A percentile compares a stretch with the other conserved stretches of the same genome.
Conservation (phyloP, 257 asterid genomes). For the Solanum bukasovii region DNA sequence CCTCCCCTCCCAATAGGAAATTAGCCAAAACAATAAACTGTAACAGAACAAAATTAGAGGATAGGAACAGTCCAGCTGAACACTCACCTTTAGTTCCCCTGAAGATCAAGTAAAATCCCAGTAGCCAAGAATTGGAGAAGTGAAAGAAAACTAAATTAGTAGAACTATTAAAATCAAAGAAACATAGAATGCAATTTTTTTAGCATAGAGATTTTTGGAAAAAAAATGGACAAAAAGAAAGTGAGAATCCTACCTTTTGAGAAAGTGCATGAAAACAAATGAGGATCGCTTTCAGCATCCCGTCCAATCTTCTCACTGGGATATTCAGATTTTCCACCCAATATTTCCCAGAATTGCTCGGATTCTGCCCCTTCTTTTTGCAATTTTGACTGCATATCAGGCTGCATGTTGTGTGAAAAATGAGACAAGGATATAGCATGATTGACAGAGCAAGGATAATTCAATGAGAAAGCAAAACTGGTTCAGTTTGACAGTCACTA, state of each 20-base stretch:
- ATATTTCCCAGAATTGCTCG: constrained; percentile 93
- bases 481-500: background rate
- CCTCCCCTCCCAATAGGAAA: background rate
- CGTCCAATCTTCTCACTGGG: constrained; percentile 81
- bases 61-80: constrained; percentile 3
- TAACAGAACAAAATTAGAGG: background rate
- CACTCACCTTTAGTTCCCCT: constrained; percentile 81
- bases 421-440: background rate
- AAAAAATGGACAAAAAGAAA: background rate
- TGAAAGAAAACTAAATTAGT: constrained; percentile 28
- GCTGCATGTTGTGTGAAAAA: constrained; percentile 40
- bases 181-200: background rate
- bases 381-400: constrained; percentile 71
- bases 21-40: background rate
- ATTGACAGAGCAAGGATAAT: background rate
- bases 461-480: background rate
- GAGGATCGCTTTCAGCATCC: constrained; percentile 87
- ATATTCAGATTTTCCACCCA: constrained; percentile 93
- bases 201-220: background rate
- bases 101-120: constrained; percentile 31
- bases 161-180: background rate
- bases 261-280: constrained; percentile 73
- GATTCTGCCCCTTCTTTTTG: constrained; percentile 94
- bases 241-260: constrained; percentile 41
- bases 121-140: constrained; percentile 16